Base-by-base conservation (phyloP, 1,284 basidiomycete genomes). In the Rhodotorula mucilaginosa region DNA sequence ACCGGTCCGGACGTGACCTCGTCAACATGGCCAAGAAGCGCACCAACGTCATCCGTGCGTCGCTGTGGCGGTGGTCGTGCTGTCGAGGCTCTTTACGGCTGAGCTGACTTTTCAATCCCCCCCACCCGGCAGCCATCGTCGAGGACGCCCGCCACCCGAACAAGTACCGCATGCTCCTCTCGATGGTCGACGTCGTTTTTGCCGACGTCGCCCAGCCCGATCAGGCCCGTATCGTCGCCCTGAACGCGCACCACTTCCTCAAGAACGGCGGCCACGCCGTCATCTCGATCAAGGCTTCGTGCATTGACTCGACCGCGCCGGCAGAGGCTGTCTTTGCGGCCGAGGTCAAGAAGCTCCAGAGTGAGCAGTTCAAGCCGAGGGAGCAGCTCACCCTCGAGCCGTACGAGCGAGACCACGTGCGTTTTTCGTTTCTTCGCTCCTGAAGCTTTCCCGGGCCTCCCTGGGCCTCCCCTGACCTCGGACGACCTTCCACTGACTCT, bases 21-120 rank as follows among this genome's bases (percentile, higher is more conserved):
- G 97, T 99, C 80, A 92, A 92, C 83, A 99, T 99, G 97, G 96
- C 97, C 65, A 98, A 99, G 85, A 98, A 98, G 84, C 88, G 97
- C 73, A 99, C 97, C 75, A 99, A 99, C 83, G 94, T 99, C 76
- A 97, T 99, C 80, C 96, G 92, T 94, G 82, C 74, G 91, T 34
- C 34, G 34, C 7, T 4, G 34, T 4, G 34, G 34, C 34, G 34
- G 26, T 26, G 26, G 26, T 26, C 26, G 26, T 26, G 26, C 49
- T 12, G 21, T 19, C 23, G 18, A 26, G 26, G 26, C 26, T 26
- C 26, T 26, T 26, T 26, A 26, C 26, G 26, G 26, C 26, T 34
- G 34, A 34, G 8, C 39, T 47, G 44, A 44, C n/a, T 52, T 15
- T 4, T 34, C 34, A 34, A 7, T 34, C 34, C 34, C 47, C 47